These are phyloP conservation scores for Hygrocybe coccinea DNA, from an alignment of 768 basidiomycete species.

Conservation along the genomic window DNA sequence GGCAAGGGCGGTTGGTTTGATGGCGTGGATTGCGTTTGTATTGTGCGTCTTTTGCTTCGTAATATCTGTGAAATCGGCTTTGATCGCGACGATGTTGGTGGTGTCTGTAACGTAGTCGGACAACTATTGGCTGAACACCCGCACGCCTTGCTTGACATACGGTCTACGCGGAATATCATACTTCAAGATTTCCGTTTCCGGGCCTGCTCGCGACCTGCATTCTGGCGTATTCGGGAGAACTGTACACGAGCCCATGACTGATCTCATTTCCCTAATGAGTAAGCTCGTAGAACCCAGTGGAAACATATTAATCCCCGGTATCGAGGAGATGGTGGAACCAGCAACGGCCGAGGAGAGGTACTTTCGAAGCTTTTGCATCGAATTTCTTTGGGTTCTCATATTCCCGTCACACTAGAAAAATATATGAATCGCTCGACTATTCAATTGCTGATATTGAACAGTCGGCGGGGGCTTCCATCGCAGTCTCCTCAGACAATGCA, in stretches of 20 bases:
- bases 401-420: conserved; percentile 41
- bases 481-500: conserved; percentile 73
- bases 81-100: not conserved
- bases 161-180: conserved; percentile 86
- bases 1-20: conserved; percentile 68
- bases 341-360: conserved; percentile 71
- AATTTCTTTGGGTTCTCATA: too few species aligned
- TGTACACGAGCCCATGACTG: conserved; percentile 92
- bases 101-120: conserved; percentile 53
- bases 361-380: conserved; percentile 18
- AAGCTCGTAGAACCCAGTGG: conserved; percentile 77
- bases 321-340: conserved; percentile 77
- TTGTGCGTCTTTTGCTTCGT: conserved; percentile 44
- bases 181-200: conserved; percentile 76
- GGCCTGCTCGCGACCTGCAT: conserved; percentile 84
- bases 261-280: conserved; percentile 77
- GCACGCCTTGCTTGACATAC: conserved; percentile 78
- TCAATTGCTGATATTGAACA: conserved; percentile 65
- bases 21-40: conserved; percentile 90
- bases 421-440: conserved; percentile 76
- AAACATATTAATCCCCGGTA: conserved; percentile 83
- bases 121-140: conserved; percentile 89
- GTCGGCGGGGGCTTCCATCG: conserved; percentile 69
- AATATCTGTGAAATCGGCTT: too few species aligned
- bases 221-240: conserved; percentile 82